A percentile compares a stretch with the other conserved stretches of the same genome.
Evolutionary conservation across 2,329 filamentous ascomycete species (phyloP).

Genomic region (Sporothrix brunneoviolacea): DNA sequence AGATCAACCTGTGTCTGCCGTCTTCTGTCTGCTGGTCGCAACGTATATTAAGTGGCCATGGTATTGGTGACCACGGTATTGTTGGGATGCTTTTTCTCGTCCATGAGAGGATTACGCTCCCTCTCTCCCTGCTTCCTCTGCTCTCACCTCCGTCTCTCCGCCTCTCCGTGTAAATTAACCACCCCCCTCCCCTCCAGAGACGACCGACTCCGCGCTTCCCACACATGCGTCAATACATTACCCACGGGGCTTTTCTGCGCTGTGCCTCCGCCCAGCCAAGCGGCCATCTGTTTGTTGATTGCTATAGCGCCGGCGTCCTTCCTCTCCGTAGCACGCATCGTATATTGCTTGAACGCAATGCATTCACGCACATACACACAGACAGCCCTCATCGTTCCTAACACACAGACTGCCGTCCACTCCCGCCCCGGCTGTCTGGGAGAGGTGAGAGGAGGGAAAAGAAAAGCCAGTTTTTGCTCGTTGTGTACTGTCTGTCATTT

Average conservation of each 20-base stretch:
- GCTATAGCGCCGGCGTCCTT: constrained; percentile 1
- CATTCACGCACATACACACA: neutral
- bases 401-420: constrained; percentile 11
- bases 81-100: no score
- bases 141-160: no score
- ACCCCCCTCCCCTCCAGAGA: neutral
- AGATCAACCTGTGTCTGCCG: no score
- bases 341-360: no score
- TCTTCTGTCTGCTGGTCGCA: no score
- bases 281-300: no score
- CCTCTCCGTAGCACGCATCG: neutral
- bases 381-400: neutral
- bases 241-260: neutral
- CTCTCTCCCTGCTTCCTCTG: no score
- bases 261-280: neutral
- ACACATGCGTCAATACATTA: neutral
- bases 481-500: no score
- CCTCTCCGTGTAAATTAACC: neutral
- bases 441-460: neutral
- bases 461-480: neutral
- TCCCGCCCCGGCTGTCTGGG: neutral
- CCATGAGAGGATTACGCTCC: neutral
- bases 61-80: no score
- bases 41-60: no score
- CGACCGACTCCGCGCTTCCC: neutral